Evolutionary conservation across 2,329 filamentous ascomycete genomes (phyloP).

Genomic region (Pseudopyricularia javanii): DNA sequence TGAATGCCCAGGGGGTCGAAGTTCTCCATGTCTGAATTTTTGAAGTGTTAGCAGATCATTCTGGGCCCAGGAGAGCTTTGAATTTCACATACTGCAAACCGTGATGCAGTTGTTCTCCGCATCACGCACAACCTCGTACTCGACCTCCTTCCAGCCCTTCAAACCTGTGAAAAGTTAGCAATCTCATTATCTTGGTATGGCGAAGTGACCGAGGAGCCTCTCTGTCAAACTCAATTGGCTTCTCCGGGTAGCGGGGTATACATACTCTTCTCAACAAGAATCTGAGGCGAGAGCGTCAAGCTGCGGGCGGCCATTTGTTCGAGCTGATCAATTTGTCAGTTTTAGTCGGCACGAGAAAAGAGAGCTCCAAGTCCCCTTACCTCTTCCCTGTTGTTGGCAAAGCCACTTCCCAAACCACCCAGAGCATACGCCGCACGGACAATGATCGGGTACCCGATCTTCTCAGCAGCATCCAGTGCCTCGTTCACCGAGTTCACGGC

Average conservation of each 20-base stretch:
- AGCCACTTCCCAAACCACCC: slow-evolving; percentile 90
- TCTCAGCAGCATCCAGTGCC: slow-evolving; percentile 73
- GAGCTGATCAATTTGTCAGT: background rate
- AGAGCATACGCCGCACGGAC: slow-evolving; percentile 94
- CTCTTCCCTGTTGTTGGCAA: slow-evolving; percentile 88
- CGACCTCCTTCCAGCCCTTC: slow-evolving; percentile 58
- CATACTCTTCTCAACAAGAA: slow-evolving; percentile 74
- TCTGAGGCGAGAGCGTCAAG: slow-evolving; percentile 86
- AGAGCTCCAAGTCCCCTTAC: slow-evolving; percentile 42
- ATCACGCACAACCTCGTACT: slow-evolving; percentile 96
- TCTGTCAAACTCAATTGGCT: background rate
- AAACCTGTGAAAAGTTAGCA: background rate
- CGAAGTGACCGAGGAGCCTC: background rate
- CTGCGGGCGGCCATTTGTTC: slow-evolving; percentile 74
- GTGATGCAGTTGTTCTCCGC: slow-evolving; percentile 97
- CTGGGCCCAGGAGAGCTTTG: background rate
- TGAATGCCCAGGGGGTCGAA: slow-evolving; percentile 97
- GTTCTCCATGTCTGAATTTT: slow-evolving; percentile 73
- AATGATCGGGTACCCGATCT: slow-evolving; percentile 93
- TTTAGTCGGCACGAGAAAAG: background rate
- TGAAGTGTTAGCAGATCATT: background rate
- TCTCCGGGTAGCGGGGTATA: background rate
- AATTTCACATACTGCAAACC: slow-evolving; percentile 53
- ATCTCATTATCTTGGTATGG: background rate
- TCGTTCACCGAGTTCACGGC: slow-evolving; percentile 87